phyloP scores from a whole-genome alignment of 129 eudicot species.

The Heracleum sosnowskyi region DNA sequence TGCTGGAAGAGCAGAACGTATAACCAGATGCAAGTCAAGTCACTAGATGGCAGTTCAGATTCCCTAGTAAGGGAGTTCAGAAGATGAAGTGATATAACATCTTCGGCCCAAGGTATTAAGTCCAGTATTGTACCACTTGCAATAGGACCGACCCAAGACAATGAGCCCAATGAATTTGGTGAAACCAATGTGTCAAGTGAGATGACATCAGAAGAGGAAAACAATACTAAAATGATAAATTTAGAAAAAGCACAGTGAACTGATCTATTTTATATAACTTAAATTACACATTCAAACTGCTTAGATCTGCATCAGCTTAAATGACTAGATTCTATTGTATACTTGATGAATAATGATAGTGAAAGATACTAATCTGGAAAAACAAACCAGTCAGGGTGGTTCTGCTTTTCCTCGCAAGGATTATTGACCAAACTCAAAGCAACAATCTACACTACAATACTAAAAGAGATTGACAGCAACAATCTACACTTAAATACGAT shows the following conservation, averaged over 20 bases:
- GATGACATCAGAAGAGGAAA: too few relatives aligned
- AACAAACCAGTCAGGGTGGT: slow-evolving; percentile 32
- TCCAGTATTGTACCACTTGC: too few relatives aligned
- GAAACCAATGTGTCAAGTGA: too few relatives aligned
- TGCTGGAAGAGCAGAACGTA: not conserved
- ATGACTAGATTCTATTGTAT: not conserved
- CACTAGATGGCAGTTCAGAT: not conserved
- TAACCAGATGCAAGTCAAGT: not conserved
- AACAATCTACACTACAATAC: too few relatives aligned
- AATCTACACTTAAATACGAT: too few relatives aligned
- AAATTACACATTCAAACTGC: not conserved
- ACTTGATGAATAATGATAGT: not conserved
- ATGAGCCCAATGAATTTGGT: too few relatives aligned
- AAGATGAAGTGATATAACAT: slow-evolving; percentile 85
- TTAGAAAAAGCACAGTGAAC: too few relatives aligned
- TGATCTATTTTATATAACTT: not conserved
- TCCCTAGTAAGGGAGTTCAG: slow-evolving; percentile 17
- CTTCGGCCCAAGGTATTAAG: too few relatives aligned
- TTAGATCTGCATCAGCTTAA: not conserved
- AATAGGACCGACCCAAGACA: too few relatives aligned
- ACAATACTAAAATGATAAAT: too few relatives aligned
- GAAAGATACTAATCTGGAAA: slow-evolving; percentile 3
- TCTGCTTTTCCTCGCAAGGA: slow-evolving; percentile 14
- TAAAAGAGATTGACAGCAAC: too few relatives aligned
- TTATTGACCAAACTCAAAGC: not conserved